Evolutionary conservation across 805 yeast genomes (phyloP).

Genomic region (Saccharomycopsis microspora): DNA sequence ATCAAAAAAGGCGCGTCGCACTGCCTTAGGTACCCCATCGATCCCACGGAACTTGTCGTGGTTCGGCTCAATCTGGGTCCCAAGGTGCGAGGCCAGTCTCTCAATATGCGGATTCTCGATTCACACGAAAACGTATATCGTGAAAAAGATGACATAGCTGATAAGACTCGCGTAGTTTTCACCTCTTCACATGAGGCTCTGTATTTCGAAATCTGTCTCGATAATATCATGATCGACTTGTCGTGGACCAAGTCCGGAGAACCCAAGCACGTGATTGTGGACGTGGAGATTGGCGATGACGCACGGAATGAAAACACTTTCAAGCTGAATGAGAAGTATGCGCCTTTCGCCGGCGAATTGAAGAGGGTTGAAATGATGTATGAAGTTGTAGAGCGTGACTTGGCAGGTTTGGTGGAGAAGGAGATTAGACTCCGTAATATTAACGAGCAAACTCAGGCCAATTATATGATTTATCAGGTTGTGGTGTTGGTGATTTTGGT

Average conservation of each 20-base stretch:
- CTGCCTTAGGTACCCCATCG: conserved; percentile 8
- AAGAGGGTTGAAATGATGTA: background rate
- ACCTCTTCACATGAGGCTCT: conserved; percentile 5
- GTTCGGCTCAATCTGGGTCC: conserved; percentile 9
- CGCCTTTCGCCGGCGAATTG: conserved; percentile 7
- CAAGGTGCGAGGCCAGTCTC: conserved; percentile 5
- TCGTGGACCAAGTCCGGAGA: conserved; percentile 25
- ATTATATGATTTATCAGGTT: conserved; percentile 9
- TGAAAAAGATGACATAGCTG: conserved; percentile 2
- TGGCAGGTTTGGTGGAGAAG: conserved; percentile 11
- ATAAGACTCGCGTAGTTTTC: conserved; percentile 9
- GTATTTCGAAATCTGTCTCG: conserved; percentile 21
- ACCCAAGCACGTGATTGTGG: conserved; percentile 18
- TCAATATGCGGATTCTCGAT: conserved; percentile 7
- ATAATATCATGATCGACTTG: conserved; percentile 23
- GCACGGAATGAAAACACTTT: conserved; percentile 8
- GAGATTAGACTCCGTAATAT: conserved; percentile 17
- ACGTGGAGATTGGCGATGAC: conserved; percentile 13
- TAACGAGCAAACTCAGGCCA: conserved; percentile 17
- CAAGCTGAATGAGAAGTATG: conserved; percentile 9
- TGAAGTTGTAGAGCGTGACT: conserved; percentile 1
- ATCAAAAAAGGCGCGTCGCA: background rate
- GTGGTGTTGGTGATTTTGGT: conserved; percentile 13
- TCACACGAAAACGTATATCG: conserved; percentile 7
- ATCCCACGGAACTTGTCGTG: conserved; percentile 6